These are phyloP conservation scores for Pueraria montana DNA, from an alignment of 306 rosid genomes.

Conservation along the genomic window DNA sequence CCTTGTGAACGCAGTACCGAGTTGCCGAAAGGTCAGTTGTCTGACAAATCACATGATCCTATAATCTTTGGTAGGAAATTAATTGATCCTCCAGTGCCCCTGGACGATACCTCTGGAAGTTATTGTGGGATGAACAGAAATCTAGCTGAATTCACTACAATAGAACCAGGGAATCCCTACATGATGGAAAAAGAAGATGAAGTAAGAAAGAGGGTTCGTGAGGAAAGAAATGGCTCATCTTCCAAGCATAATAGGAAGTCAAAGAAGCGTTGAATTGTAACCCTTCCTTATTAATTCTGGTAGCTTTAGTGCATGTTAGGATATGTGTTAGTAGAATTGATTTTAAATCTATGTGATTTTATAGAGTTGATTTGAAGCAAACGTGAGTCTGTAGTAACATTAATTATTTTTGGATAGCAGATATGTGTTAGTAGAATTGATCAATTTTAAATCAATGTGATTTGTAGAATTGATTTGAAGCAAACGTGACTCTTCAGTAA, in stretches of 20 bases:
- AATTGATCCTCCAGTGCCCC: neutral
- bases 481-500: too few relatives aligned
- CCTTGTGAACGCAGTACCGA: constrained; percentile 8
- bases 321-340: too few relatives aligned
- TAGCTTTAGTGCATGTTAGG: neutral
- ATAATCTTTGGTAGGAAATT: constrained; percentile 38
- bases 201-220: neutral
- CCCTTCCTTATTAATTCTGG: neutral
- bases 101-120: neutral
- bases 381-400: too few relatives aligned
- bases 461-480: too few relatives aligned
- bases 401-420: too few relatives aligned
- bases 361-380: too few relatives aligned
- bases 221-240: neutral
- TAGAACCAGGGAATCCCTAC: neutral
- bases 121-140: neutral
- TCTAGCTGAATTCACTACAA: neutral
- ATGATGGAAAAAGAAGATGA: neutral
- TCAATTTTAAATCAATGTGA: too few relatives aligned
- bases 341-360: too few relatives aligned
- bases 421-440: too few relatives aligned
- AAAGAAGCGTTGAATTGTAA: neutral
- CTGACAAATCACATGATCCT: constrained; percentile 54
- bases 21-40: constrained; percentile 48
- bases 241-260: neutral